Conservation (phyloP, 306 rosid species). For the Senna siamea region DNA sequence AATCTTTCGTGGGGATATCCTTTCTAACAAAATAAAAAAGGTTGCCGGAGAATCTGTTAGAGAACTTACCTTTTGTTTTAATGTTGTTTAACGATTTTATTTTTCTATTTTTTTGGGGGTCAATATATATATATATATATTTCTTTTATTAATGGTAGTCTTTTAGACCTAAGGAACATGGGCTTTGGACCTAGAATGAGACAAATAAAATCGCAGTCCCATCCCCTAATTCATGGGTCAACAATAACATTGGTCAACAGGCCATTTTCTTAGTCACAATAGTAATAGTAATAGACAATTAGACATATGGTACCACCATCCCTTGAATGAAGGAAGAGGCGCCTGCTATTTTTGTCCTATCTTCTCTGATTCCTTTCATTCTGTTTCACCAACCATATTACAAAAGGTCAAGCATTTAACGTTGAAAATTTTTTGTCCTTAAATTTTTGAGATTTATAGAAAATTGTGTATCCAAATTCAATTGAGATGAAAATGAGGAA, state of each 20-base stretch:
- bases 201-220: slow-evolving; percentile 29
- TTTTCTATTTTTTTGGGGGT: no score
- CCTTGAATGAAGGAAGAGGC: background rate
- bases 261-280: slow-evolving; percentile 33
- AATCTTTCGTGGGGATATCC: background rate
- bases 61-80: background rate
- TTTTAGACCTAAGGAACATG: slow-evolving; percentile 3
- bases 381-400: background rate
- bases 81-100: background rate
- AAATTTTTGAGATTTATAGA: no score
- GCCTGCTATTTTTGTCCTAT: slow-evolving; percentile 21
- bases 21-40: background rate
- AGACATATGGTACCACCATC: slow-evolving; percentile 13
- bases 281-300: slow-evolving; percentile 18
- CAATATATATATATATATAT: background rate
- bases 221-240: slow-evolving; percentile 7
- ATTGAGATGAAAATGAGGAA: background rate
- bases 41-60: background rate
- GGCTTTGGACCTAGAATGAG: background rate
- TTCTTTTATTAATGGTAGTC: slow-evolving; percentile 3
- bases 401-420: no score
- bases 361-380: background rate
- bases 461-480: no score
- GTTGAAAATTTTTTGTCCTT: no score
- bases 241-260: slow-evolving; percentile 32